These are phyloP conservation scores for Tilletia indica DNA, from an alignment of 1,284 basidiomycete species.

Conservation along the genomic window DNA sequence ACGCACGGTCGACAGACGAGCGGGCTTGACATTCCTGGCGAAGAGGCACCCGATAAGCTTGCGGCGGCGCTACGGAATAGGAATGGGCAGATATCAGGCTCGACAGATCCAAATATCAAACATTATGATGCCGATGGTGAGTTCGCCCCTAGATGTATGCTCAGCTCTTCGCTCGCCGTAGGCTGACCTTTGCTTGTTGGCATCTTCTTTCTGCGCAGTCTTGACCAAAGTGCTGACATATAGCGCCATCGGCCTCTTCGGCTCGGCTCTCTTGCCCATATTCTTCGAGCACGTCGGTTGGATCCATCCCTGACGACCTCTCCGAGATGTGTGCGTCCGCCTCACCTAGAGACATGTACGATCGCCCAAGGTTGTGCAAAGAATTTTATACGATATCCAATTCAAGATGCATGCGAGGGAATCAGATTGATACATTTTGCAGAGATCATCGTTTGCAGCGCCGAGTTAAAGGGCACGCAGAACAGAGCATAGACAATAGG, in stretches of 20 bases:
- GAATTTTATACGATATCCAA: too few species aligned
- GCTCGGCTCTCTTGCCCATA: constrained; percentile 34
- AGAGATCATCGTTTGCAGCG: too few species aligned
- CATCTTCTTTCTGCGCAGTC: constrained; percentile 50
- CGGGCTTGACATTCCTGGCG: constrained; percentile 1
- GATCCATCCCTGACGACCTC: not conserved
- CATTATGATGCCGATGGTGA: constrained; percentile 77
- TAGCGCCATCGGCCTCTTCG: constrained; percentile 73
- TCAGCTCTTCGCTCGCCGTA: too few species aligned
- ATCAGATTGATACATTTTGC: too few species aligned
- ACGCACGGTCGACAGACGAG: constrained; percentile 6
- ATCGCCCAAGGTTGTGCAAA: too few species aligned
- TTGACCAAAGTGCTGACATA: constrained; percentile 90
- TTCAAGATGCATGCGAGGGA: too few species aligned
- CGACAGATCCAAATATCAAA: constrained; percentile 59
- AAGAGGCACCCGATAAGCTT: not conserved
- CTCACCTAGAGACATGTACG: too few species aligned
- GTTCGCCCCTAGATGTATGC: not conserved
- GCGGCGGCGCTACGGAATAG: constrained; percentile 39
- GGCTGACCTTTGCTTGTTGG: not conserved
- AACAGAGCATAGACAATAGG: too few species aligned
- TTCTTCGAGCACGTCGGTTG: constrained; percentile 34
- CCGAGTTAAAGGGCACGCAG: too few species aligned
- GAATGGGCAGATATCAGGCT: constrained; percentile 22
- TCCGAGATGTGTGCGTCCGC: not conserved